phyloP scores from a whole-genome alignment of 805 yeast genomes.

The Zygotorulaspora danielsina region DNA sequence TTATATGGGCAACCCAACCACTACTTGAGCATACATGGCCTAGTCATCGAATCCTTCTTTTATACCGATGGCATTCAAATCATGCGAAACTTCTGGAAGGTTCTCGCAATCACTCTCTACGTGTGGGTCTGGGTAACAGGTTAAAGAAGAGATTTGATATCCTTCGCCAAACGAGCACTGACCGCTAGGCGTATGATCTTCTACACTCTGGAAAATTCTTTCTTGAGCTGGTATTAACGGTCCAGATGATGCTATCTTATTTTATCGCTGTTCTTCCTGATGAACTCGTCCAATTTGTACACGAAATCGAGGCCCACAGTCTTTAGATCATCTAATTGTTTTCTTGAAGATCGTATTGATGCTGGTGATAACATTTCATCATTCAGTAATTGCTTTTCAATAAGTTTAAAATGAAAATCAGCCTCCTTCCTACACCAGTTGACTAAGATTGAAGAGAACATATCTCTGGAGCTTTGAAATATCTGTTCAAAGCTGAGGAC shows the following conservation, averaged over 20 bases:
- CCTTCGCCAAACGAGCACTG: no score
- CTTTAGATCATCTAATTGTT: conserved; percentile 60
- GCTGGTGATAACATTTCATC: conserved; percentile 50
- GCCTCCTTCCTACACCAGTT: conserved; percentile 72
- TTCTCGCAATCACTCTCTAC: conserved; percentile 6
- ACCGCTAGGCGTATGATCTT: no score
- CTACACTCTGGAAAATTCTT: no score
- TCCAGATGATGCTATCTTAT: conserved; percentile 3
- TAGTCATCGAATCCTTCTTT: background rate
- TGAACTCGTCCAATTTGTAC: conserved; percentile 50
- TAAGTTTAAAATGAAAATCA: conserved; percentile 51
- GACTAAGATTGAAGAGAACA: conserved; percentile 55
- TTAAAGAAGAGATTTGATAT: no score
- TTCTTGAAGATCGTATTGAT: conserved; percentile 52
- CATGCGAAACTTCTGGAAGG: conserved; percentile 8
- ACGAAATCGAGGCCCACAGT: conserved; percentile 70
- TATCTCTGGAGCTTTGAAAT: conserved; percentile 38
- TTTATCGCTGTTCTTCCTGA: conserved; percentile 23
- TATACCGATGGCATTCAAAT: background rate
- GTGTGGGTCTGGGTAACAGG: background rate
- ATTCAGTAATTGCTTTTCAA: conserved; percentile 65
- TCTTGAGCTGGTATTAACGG: no score
- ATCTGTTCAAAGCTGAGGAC: conserved; percentile 50
- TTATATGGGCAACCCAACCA: no score
- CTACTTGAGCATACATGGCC: no score